Evolutionary conservation across 768 basidiomycete genomes (phyloP).

Genomic region (Lanmaoa rubissima): DNA sequence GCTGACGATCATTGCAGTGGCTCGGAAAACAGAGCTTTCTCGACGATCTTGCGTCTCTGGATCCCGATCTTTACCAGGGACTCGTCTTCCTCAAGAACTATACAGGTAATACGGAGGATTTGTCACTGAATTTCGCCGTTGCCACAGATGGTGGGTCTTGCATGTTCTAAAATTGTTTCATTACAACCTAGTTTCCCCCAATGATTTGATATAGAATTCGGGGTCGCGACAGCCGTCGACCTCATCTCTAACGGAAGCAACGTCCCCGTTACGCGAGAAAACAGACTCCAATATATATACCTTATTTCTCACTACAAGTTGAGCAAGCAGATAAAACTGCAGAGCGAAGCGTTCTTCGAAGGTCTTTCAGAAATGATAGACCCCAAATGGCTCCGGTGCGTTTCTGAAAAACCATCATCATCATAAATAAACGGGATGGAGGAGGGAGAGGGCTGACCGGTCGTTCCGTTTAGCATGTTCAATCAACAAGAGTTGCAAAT

Average conservation of each 20-base stretch:
- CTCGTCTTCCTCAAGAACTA: constrained; percentile 93
- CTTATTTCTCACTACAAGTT: constrained; percentile 86
- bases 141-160: constrained; percentile 69
- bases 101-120: constrained; percentile 78
- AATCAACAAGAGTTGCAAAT: constrained; percentile 95
- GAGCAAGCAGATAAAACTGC: constrained; percentile 82
- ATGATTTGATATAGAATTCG: constrained; percentile 60
- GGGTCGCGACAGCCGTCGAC: constrained; percentile 69
- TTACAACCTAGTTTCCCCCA: background rate
- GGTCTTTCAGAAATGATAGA: constrained; percentile 93
- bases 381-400: constrained; percentile 77
- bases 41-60: constrained; percentile 89
- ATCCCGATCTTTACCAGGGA: constrained; percentile 90
- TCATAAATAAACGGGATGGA: background rate
- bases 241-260: constrained; percentile 81
- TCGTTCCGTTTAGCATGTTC: constrained; percentile 69
- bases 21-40: constrained; percentile 88
- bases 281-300: constrained; percentile 86
- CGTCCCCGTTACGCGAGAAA: constrained; percentile 83
- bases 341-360: constrained; percentile 86
- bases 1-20: constrained; percentile 54
- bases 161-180: background rate
- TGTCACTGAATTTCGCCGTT: constrained; percentile 87
- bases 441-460: constrained; percentile 6
- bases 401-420: background rate